A percentile compares a stretch with the other conserved stretches of the same genome.
phyloP scores from a whole-genome alignment of 2,329 filamentous ascomycete genomes.

The Aspergillus flavus region DNA sequence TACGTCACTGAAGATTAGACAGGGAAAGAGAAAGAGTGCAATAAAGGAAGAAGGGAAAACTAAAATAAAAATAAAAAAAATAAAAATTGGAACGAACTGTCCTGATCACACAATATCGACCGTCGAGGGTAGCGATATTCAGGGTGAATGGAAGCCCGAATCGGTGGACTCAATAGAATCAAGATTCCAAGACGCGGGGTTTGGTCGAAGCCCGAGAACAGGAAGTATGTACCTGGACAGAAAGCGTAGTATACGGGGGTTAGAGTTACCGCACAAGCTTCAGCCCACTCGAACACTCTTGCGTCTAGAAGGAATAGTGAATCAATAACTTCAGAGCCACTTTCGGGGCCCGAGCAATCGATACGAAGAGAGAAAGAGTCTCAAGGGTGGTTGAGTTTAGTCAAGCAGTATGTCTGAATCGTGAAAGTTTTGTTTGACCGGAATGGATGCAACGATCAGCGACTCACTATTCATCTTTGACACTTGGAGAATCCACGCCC shows the following conservation, averaged over 20 bases:
- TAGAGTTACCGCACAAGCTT: neutral
- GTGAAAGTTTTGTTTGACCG: neutral
- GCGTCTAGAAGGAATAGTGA: neutral
- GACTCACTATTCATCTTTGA: neutral
- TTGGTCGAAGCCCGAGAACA: constrained; percentile 7
- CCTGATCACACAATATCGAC: neutral
- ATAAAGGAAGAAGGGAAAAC: neutral
- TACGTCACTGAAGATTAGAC: neutral
- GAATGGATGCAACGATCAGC: constrained; percentile 1
- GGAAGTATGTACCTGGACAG: neutral
- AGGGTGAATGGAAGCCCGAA: neutral
- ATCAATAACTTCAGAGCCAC: neutral
- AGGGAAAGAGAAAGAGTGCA: neutral
- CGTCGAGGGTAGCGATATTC: neutral
- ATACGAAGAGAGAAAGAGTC: neutral
- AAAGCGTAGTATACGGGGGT: neutral
- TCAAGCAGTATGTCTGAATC: neutral
- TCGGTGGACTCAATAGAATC: neutral
- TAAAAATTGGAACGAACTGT: neutral
- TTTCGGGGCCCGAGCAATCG: neutral
- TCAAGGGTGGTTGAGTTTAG: neutral
- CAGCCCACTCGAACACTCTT: neutral
- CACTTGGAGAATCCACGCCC: neutral
- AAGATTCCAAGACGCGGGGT: constrained; percentile 14
- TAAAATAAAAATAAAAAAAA: too few relatives aligned